A percentile compares a stretch with the other conserved stretches of the same genome.
Evolutionary conservation across 83 land plant genomes (phyloP).

Genomic region (Thuja plicata): DNA sequence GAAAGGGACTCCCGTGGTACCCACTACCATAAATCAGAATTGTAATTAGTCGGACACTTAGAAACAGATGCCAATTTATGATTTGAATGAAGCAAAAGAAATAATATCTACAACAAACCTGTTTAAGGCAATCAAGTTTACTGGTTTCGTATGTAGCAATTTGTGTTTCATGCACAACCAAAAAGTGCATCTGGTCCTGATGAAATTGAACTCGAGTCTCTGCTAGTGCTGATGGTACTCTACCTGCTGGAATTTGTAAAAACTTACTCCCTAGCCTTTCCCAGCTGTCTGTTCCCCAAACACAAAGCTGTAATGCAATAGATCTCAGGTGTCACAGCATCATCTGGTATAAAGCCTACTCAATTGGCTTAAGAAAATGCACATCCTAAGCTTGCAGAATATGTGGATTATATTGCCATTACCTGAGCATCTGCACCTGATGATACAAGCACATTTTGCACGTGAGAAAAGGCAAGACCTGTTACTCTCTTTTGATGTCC

Average conservation of each 20-base stretch:
- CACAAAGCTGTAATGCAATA: conserved; percentile 36
- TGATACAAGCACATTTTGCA: conserved; percentile 63
- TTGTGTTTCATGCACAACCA: conserved; percentile 84
- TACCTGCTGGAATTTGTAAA: conserved; percentile 63
- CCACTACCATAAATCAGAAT: conserved; percentile 52
- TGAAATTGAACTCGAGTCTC: conserved; percentile 81
- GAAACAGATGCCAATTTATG: neutral
- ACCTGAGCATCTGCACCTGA: conserved; percentile 85
- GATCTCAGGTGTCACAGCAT: conserved; percentile 11
- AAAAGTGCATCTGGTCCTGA: conserved; percentile 66
- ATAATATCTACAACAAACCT: conserved; percentile 35
- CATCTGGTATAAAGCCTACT: neutral
- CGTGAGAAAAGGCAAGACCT: conserved; percentile 69
- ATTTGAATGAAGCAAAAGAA: neutral
- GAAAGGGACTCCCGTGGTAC: conserved; percentile 50
- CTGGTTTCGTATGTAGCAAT: conserved; percentile 72
- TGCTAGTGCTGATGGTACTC: conserved; percentile 38
- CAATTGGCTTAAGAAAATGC: neutral
- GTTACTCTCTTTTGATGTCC: conserved; percentile 68
- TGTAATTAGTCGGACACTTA: neutral
- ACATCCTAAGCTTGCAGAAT: neutral
- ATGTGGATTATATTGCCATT: neutral
- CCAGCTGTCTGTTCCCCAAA: conserved; percentile 82
- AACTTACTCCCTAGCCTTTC: conserved; percentile 61
- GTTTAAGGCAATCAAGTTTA: conserved; percentile 67